Conservation (phyloP, 2,329 filamentous ascomycete genomes). For the Scedosporium dehoogii region DNA sequence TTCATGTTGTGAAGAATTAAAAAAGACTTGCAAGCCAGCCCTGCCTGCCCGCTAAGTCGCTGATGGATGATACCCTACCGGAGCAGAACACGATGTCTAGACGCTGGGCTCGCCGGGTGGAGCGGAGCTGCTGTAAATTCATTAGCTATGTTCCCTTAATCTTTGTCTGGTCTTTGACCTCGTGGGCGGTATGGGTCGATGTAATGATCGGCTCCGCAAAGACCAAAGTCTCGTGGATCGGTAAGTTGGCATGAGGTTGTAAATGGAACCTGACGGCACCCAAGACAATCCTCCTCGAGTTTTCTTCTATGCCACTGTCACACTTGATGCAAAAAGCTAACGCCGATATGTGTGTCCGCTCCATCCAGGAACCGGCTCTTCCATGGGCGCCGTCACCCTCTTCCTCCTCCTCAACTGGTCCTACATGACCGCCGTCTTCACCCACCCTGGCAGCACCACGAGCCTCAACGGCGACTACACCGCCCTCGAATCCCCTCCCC, state of each 20-base stretch:
- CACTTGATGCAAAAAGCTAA: background rate
- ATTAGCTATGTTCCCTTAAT: slow-evolving; percentile 76
- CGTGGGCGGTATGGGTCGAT: slow-evolving; percentile 88
- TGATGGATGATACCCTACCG: slow-evolving; percentile 18
- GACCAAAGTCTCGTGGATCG: slow-evolving; percentile 44
- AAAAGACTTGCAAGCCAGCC: background rate
- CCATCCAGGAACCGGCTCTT: slow-evolving; percentile 40
- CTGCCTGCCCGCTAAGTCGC: background rate
- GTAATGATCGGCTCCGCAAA: slow-evolving; percentile 57
- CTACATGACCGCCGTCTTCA: slow-evolving; percentile 91
- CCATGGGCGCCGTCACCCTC: slow-evolving; percentile 56
- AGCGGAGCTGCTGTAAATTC: slow-evolving; percentile 74
- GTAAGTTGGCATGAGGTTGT: too few relatives aligned
- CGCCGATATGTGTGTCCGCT: background rate
- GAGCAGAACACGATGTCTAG: slow-evolving; percentile 37
- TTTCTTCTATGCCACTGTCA: too few relatives aligned
- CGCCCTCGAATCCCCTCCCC: slow-evolving; percentile 39
- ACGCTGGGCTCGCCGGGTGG: slow-evolving; percentile 58
- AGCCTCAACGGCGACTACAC: slow-evolving; percentile 59
- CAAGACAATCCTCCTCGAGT: background rate
- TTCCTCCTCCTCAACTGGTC: slow-evolving; percentile 76
- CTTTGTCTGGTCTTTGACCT: slow-evolving; percentile 84
- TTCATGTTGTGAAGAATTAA: background rate
- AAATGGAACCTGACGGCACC: background rate
- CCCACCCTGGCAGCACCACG: slow-evolving; percentile 66